Evolutionary conservation across 2,329 filamentous ascomycete species (phyloP).

Genomic region (Curvularia sp.): DNA sequence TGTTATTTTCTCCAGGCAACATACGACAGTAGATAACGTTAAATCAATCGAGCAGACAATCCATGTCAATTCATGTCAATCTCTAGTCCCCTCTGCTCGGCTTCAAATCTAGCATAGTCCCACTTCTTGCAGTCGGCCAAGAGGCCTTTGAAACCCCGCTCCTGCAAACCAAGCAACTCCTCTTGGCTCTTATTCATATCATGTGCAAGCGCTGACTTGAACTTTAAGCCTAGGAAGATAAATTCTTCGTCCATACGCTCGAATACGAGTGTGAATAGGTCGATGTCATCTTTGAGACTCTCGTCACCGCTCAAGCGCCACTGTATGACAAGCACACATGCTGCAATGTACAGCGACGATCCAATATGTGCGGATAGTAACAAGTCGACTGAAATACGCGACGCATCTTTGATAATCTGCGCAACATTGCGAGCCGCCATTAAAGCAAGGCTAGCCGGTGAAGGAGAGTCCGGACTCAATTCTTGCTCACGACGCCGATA

Average conservation of each 20-base stretch:
- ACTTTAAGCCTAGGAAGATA: slow-evolving; percentile 37
- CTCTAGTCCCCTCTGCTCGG: slow-evolving; percentile 19
- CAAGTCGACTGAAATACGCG: slow-evolving; percentile 35
- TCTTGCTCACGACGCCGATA: slow-evolving; percentile 20
- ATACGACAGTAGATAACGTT: too few species aligned
- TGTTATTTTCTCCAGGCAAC: too few species aligned
- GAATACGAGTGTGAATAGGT: slow-evolving; percentile 36
- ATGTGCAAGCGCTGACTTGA: slow-evolving; percentile 34
- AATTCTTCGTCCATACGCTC: slow-evolving; percentile 40
- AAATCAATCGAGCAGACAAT: not conserved
- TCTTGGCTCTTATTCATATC: slow-evolving; percentile 27
- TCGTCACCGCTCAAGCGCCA: slow-evolving; percentile 32
- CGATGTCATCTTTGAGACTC: slow-evolving; percentile 34
- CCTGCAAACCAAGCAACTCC: slow-evolving; percentile 21
- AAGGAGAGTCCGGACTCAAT: slow-evolving; percentile 1
- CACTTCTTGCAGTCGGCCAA: slow-evolving; percentile 41
- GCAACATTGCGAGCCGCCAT: slow-evolving; percentile 35
- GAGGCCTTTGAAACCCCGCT: slow-evolving; percentile 35
- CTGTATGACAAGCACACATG: slow-evolving; percentile 37
- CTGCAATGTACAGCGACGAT: slow-evolving; percentile 33
- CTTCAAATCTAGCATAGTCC: slow-evolving; percentile 23
- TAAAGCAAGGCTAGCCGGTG: slow-evolving; percentile 28
- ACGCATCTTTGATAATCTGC: slow-evolving; percentile 38
- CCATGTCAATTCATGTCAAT: not conserved
- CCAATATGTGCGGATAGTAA: slow-evolving; percentile 36